phyloP scores from a whole-genome alignment of 345 rosid genomes.

The Camelina hispida region DNA sequence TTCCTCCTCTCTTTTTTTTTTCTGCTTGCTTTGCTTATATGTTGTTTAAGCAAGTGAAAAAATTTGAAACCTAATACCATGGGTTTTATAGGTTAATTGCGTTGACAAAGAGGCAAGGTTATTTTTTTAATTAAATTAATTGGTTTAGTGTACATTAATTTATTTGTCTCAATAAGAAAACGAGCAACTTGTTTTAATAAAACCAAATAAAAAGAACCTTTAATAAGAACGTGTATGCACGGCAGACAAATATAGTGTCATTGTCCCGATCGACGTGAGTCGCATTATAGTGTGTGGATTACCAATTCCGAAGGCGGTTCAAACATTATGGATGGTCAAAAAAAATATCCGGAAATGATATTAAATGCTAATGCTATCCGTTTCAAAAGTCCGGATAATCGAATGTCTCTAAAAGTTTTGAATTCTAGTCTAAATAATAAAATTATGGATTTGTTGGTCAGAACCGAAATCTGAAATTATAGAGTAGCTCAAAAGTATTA shows the following conservation, averaged over 20 bases:
- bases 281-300: conserved; percentile 33
- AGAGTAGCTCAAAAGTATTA: background rate
- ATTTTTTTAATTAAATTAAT: background rate
- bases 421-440: background rate
- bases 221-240: conserved; percentile 40
- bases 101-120: conserved; percentile 19
- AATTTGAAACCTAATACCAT: conserved; percentile 22
- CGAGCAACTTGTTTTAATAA: conserved; percentile 15
- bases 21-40: conserved; percentile 27
- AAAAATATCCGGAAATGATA: background rate
- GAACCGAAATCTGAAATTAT: background rate
- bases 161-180: background rate
- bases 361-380: background rate
- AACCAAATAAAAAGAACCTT: background rate
- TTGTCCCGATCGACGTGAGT: conserved; percentile 39
- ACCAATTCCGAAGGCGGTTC: conserved; percentile 35
- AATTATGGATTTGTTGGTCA: background rate
- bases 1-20: background rate
- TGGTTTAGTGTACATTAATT: conserved; percentile 13
- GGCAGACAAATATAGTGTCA: conserved; percentile 25
- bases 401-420: background rate
- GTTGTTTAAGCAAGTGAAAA: conserved; percentile 38
- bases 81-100: conserved; percentile 24
- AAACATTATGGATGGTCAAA: background rate
- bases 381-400: background rate